Evolutionary conservation across 148 eudicot genomes (phyloP).

Genomic region (Dysphania ambrosioides): DNA sequence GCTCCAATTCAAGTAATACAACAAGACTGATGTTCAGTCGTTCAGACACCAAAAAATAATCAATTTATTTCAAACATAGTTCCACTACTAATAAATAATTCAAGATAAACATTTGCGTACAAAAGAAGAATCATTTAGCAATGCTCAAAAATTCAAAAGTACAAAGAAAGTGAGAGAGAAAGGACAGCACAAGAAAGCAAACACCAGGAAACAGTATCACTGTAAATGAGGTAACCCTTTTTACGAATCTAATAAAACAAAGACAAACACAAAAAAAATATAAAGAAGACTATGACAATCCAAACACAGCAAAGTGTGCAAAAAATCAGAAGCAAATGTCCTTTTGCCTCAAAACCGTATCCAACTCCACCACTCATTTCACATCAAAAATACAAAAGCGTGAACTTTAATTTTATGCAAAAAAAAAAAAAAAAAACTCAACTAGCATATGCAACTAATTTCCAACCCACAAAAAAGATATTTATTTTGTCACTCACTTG

Average conservation of each 20-base stretch:
- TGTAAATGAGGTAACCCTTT: constrained; percentile 21
- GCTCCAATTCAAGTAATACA: too few relatives aligned
- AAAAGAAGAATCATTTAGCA: constrained; percentile 2
- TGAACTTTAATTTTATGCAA: background rate
- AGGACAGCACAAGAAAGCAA: constrained; percentile 29
- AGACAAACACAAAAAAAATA: background rate
- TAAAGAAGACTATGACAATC: constrained; percentile 3
- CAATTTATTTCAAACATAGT: too few relatives aligned
- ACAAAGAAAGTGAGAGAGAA: constrained; percentile 10
- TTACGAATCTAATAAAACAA: constrained; percentile 8
- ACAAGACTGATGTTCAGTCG: too few relatives aligned
- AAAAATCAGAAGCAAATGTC: constrained; percentile 5
- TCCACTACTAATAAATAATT: too few relatives aligned
- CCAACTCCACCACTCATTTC: background rate
- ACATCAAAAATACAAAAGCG: background rate
- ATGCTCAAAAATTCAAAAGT: constrained; percentile 1
- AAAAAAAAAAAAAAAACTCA: background rate
- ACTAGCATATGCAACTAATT: background rate
- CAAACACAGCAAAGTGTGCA: constrained; percentile 2
- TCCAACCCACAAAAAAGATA: too few relatives aligned
- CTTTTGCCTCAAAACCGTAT: background rate
- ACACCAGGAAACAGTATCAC: constrained; percentile 22
- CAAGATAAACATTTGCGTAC: too few relatives aligned
- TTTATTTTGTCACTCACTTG: constrained; percentile 46
- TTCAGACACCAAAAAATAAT: too few relatives aligned